A percentile compares a stretch with the other conserved stretches of the same genome.
Evolutionary conservation across 1,284 basidiomycete genomes (phyloP).

Genomic region (Moesziomyces sp.): DNA sequence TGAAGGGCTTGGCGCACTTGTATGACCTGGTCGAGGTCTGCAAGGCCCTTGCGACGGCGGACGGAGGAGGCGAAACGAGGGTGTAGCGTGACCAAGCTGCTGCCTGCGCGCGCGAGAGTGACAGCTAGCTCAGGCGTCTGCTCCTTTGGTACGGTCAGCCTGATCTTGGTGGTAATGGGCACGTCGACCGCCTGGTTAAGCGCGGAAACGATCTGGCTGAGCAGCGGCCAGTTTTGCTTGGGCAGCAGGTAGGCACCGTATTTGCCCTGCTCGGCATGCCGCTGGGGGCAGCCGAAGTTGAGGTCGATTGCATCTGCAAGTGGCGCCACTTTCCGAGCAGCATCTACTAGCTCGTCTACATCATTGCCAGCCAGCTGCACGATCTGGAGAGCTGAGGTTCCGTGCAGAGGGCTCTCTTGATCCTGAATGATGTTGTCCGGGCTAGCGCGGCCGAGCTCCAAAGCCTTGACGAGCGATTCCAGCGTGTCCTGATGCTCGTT

Average conservation of each 20-base stretch:
- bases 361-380: slow-evolving; percentile 80
- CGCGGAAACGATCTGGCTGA: slow-evolving; percentile 74
- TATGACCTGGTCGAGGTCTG: slow-evolving; percentile 75
- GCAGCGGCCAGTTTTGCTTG: slow-evolving; percentile 76
- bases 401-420: slow-evolving; percentile 1
- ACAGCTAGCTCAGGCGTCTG: slow-evolving; percentile 74
- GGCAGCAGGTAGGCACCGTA: slow-evolving; percentile 79
- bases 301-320: slow-evolving; percentile 74
- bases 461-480: slow-evolving; percentile 33
- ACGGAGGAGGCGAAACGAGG: slow-evolving; percentile 77
- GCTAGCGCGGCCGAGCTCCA: slow-evolving; percentile 38
- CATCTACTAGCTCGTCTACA: slow-evolving; percentile 73
- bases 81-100: slow-evolving; percentile 77
- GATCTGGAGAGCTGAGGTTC: slow-evolving; percentile 71
- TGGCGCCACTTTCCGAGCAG: slow-evolving; percentile 73
- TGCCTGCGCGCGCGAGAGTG: slow-evolving; percentile 74
- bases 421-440: slow-evolving; percentile 14
- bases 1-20: slow-evolving; percentile 70
- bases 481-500: slow-evolving; percentile 25
- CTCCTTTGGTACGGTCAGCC: slow-evolving; percentile 70
- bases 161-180: slow-evolving; percentile 75
- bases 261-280: slow-evolving; percentile 75
- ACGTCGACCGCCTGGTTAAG: slow-evolving; percentile 67
- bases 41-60: slow-evolving; percentile 76
- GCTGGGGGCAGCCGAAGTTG: slow-evolving; percentile 78